Evolutionary conservation across 2,329 filamentous ascomycete genomes (phyloP).

Genomic region (Cercospora sojina): DNA sequence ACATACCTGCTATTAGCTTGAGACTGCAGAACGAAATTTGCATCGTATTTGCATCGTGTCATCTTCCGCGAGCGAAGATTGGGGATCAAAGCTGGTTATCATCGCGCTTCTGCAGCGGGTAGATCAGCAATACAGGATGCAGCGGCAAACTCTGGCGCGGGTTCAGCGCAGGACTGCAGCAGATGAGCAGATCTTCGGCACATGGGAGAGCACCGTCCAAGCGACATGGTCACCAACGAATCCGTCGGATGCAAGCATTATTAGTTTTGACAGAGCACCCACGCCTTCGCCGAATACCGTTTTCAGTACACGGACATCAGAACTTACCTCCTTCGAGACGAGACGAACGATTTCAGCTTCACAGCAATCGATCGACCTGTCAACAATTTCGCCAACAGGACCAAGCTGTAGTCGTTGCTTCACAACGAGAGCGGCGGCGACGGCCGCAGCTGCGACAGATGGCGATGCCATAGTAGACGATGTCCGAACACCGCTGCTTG

Average conservation of each 20-base stretch:
- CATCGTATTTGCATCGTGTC: neutral
- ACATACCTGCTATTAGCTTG: neutral
- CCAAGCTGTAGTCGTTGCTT: neutral
- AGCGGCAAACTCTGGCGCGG: neutral
- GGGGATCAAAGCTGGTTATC: neutral
- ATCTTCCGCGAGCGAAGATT: neutral
- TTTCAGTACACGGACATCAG: neutral
- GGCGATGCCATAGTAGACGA: neutral
- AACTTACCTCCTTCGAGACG: neutral
- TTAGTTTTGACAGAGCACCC: conserved; percentile 9
- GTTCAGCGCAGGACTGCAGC: neutral
- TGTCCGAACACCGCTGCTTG: conserved; percentile 2
- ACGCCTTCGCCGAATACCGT: conserved; percentile 5
- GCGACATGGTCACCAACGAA: conserved; percentile 8
- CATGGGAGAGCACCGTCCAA: conserved; percentile 9
- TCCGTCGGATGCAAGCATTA: conserved; percentile 6
- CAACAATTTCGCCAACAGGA: neutral
- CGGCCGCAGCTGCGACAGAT: neutral
- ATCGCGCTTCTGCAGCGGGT: neutral
- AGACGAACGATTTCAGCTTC: neutral
- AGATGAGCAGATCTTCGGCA: neutral
- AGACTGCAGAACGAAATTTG: neutral
- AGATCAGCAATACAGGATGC: conserved; percentile 2
- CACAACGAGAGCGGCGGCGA: neutral
- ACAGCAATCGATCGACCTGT: neutral